A percentile compares a stretch with the other conserved stretches of the same genome.
Conservation (phyloP, 2,329 filamentous ascomycete genomes). For the Botryotinia convoluta region DNA sequence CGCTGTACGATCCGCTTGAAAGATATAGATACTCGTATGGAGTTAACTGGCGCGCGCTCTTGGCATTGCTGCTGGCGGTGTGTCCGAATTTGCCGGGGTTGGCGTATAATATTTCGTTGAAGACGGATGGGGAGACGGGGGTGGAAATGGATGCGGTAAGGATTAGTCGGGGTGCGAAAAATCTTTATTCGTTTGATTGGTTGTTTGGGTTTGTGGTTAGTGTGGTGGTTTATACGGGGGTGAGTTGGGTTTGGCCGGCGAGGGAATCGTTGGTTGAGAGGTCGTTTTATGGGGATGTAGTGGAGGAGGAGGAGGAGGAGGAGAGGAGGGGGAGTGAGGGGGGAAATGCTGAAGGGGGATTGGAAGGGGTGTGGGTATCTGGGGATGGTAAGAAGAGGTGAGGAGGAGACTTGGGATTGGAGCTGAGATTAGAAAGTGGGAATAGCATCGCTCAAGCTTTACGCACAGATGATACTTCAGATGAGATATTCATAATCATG, state of each 20-base stretch:
- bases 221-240: slow-evolving; percentile 52
- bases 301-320: slow-evolving; percentile 9
- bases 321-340: background rate
- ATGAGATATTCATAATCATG: background rate
- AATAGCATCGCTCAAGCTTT: background rate
- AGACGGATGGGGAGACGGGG: slow-evolving; percentile 1
- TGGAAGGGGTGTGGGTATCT: background rate
- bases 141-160: slow-evolving; percentile 20
- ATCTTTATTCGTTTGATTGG: slow-evolving; percentile 65
- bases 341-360: background rate
- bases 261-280: slow-evolving; percentile 47
- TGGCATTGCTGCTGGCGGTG: slow-evolving; percentile 32
- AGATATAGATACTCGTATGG: slow-evolving; percentile 35
- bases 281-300: slow-evolving; percentile 41
- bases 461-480: fast-evolving
- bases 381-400: slow-evolving; percentile 20
- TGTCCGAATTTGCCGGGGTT: slow-evolving; percentile 34
- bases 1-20: slow-evolving; percentile 38
- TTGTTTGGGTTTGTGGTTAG: slow-evolving; percentile 58
- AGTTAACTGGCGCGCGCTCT: slow-evolving; percentile 34
- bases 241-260: slow-evolving; percentile 50
- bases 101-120: slow-evolving; percentile 28
- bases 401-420: slow-evolving; percentile 23
- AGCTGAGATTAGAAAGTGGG: background rate
- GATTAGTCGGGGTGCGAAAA: slow-evolving; percentile 46